A percentile compares a stretch with the other conserved stretches of the same genome.
Evolutionary conservation across 1,284 basidiomycete genomes (phyloP).

Genomic region (Lignosus rhinocerotis): DNA sequence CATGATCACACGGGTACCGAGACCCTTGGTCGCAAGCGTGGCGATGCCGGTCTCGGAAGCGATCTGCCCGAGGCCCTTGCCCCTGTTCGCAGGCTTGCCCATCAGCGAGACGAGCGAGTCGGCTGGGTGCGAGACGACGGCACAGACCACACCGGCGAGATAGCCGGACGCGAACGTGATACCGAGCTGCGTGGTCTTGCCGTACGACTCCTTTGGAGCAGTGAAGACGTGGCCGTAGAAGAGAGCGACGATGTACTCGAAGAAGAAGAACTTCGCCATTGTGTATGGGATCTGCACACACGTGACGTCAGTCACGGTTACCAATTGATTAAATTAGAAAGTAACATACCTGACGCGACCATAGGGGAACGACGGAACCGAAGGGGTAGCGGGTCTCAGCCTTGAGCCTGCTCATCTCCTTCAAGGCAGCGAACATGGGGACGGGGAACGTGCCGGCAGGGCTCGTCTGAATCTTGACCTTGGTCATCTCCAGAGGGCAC

Average conservation of each 20-base stretch:
- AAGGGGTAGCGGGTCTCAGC: constrained; percentile 77
- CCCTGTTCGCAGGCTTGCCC: constrained; percentile 75
- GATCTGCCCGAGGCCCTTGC: constrained; percentile 70
- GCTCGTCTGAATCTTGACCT: constrained; percentile 84
- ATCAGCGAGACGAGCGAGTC: constrained; percentile 80
- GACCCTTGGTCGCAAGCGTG: constrained; percentile 73
- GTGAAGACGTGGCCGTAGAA: constrained; percentile 81
- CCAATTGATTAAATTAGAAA: not conserved
- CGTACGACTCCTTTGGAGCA: constrained; percentile 70
- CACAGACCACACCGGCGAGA: constrained; percentile 80
- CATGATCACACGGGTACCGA: constrained; percentile 80
- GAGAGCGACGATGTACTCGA: constrained; percentile 73
- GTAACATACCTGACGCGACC: constrained; percentile 72
- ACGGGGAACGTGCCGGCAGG: constrained; percentile 72
- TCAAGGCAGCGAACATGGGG: constrained; percentile 67
- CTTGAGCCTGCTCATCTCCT: constrained; percentile 63
- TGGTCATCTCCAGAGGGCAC: constrained; percentile 83
- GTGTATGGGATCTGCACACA: constrained; percentile 73
- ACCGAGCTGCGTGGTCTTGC: constrained; percentile 74
- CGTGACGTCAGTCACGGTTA: not conserved
- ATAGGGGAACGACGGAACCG: constrained; percentile 78
- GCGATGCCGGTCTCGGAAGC: constrained; percentile 64
- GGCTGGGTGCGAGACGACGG: constrained; percentile 81
- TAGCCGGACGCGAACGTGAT: constrained; percentile 82
- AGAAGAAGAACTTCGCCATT: constrained; percentile 89